Percentiles rank a stretch among this genome's conserved stretches.
These are phyloP conservation scores for Oemleria cerasiformis DNA, from an alignment of 306 rosid species.

Conservation along the genomic window DNA sequence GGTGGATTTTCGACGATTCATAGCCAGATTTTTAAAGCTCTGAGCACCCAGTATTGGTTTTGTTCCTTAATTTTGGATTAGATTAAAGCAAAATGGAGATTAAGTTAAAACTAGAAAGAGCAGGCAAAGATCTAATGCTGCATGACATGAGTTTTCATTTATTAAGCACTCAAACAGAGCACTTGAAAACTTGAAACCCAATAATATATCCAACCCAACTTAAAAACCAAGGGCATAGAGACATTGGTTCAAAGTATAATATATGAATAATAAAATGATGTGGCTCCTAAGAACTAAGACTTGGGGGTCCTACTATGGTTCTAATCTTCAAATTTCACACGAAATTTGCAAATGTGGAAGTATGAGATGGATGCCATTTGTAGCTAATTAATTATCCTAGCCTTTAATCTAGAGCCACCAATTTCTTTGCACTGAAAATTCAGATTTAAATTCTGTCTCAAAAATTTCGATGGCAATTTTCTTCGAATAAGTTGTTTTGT, in stretches of 20 bases:
- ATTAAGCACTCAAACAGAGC: not conserved
- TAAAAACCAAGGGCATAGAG: not conserved
- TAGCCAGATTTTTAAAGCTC: not conserved
- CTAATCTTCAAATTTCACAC: not conserved
- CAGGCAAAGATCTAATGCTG: not conserved
- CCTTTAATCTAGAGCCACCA: not conserved
- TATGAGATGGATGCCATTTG: conserved; percentile 21
- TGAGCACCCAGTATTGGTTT: not conserved
- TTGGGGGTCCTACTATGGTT: not conserved
- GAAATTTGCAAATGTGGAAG: conserved; percentile 2
- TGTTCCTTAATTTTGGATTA: not conserved
- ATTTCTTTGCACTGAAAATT: not conserved
- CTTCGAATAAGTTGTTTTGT: too few species aligned
- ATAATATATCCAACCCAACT: not conserved
- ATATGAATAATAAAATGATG: not conserved
- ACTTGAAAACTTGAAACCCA: not conserved
- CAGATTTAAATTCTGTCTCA: not conserved
- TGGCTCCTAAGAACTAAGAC: not conserved
- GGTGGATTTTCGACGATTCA: not conserved
- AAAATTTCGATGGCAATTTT: too few species aligned
- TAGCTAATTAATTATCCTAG: not conserved
- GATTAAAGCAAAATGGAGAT: not conserved
- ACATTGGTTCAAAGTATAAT: conserved; percentile 9
- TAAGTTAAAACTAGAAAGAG: not conserved
- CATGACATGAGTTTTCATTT: not conserved